Base-by-base conservation (phyloP, 2,329 filamentous ascomycete species). In the Aspergillus calidoustus region DNA sequence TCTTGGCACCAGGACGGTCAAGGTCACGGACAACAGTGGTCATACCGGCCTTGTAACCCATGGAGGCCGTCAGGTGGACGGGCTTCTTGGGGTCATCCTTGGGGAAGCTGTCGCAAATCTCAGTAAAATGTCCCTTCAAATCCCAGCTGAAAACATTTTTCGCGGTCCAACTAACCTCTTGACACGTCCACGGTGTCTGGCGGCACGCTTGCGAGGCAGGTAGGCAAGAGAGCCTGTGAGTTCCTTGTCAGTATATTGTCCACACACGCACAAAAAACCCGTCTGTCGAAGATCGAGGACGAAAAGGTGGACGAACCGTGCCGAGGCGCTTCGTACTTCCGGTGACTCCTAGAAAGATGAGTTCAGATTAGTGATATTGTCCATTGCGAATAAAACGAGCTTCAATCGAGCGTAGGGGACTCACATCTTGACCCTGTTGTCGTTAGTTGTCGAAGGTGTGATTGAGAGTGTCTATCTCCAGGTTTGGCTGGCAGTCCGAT, bases 11-110 rank as follows among this genome's bases (percentile, higher is more conserved):
- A 72, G 95, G 95, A 84, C 95, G 91, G 89, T 99, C 95, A 83
- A 98, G 89, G 84, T 97, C 94, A 84, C 95, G 94, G 82, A 99
- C 95, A 83, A 98, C 95, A 78, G 95, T 99, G 83, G 93, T 97
- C 95, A 99, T 99, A 83, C 95, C 95, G 81, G 95, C 95, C 92
- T 99, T 99, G 90, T 99, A 99, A 82, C 95, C 95, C 90, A 98
- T 93, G 79, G 92, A 85, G 79, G 95, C 95, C 70, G 95, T 99
- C 78, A 99, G 89, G 88, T 99, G 95, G 82, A 97, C 92, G 78
- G 93, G 92, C 90, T 98, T 96, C 91, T 98, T 98, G 79, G 93
- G 86, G 88, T 99, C 93, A 91, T 99, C 95, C 91, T 98, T 98
- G 80, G 95, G 95, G 90, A 99, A 99, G 84, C 92, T 96, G 79